Evolutionary conservation across 2,329 filamentous ascomycete species (phyloP).

Genomic region (Colletotrichum musae): DNA sequence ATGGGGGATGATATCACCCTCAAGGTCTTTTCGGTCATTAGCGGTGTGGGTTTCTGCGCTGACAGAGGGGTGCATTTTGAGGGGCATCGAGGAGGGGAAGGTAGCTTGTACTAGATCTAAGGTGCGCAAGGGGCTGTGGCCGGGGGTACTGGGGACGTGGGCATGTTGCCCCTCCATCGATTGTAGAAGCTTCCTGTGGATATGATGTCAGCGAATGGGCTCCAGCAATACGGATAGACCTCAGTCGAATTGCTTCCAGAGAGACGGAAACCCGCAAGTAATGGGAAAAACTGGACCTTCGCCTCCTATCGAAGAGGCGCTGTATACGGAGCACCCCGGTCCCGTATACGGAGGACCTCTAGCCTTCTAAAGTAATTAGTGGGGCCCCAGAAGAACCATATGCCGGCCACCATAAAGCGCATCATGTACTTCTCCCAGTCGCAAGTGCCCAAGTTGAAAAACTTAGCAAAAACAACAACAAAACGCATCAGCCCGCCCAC

Average conservation of each 20-base stretch:
- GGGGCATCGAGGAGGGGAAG: conserved; percentile 9
- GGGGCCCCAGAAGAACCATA: too few species aligned
- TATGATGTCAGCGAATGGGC: conserved; percentile 36
- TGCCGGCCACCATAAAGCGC: too few species aligned
- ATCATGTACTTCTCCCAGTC: too few species aligned
- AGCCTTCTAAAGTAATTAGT: too few species aligned
- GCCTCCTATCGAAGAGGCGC: conserved; percentile 17
- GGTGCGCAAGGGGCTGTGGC: conserved; percentile 1
- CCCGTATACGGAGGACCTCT: too few species aligned
- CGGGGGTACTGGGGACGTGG: conserved; percentile 28
- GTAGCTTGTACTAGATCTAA: conserved; percentile 31
- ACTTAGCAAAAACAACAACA: too few species aligned
- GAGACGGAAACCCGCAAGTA: conserved; percentile 4
- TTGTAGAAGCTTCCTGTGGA: conserved; percentile 32
- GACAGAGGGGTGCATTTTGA: conserved; percentile 10
- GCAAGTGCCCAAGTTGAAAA: too few species aligned
- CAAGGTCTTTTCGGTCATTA: conserved; percentile 24
- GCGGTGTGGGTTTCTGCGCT: conserved; percentile 23
- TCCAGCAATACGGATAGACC: conserved; percentile 13
- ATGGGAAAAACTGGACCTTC: conserved; percentile 26
- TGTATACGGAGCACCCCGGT: too few species aligned
- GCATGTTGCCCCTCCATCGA: conserved; percentile 28
- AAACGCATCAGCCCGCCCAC: too few species aligned
- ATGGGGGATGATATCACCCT: conserved; percentile 35
- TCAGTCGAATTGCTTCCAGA: conserved; percentile 16